Base-by-base conservation (phyloP, 2,329 filamentous ascomycete species). In the Clarireedia hainanense region DNA sequence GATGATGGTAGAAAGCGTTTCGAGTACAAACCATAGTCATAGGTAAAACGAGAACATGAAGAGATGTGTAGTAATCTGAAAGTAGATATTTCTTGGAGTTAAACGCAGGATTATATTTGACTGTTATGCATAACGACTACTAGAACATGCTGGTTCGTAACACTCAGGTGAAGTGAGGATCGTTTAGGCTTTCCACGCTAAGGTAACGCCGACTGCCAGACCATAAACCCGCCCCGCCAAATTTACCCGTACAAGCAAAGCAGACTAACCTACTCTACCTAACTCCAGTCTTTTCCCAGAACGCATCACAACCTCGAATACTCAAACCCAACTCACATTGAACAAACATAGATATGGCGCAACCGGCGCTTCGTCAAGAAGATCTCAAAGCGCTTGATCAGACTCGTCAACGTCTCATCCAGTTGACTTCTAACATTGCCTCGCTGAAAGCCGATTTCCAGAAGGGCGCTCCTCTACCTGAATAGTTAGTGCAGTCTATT, bases 341-440 rank as follows among this genome's bases (percentile, higher is more conserved):
- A 45, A 36, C 23, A 27, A 27, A 50, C 17, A 14, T 26, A 26
- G 45, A 20, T 17, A 67, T 67, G 65, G 61, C 62, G 30, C 60
- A 63, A 27, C 40, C 56, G 12, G 14, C 50, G 10, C 57, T 68
- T 9, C 58, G 51, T 9, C 61, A 61, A 27, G 81, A 84, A 20
- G 82, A 86, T 69, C 73, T 84, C 62, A 88, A 85, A 71, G 77
- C 80, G 42, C 78, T 91, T 26, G 88, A 91, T 65, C 80, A 86
- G 70, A 83, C 84, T 27, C 81, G 88, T 42, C 80, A 84, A 65
- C 80, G 85, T 27, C 76, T 91, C 23, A 77, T 77, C 47, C 84
- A 89, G 66, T 78, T 91, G 24, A 81, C 83, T 4, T 84, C 80
- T 68, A 88, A 81, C 63, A 80, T 91, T 20, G 77, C 74, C 56